Base-by-base conservation (phyloP, 805 yeast species). In the Danielozyma ontarioensis region DNA sequence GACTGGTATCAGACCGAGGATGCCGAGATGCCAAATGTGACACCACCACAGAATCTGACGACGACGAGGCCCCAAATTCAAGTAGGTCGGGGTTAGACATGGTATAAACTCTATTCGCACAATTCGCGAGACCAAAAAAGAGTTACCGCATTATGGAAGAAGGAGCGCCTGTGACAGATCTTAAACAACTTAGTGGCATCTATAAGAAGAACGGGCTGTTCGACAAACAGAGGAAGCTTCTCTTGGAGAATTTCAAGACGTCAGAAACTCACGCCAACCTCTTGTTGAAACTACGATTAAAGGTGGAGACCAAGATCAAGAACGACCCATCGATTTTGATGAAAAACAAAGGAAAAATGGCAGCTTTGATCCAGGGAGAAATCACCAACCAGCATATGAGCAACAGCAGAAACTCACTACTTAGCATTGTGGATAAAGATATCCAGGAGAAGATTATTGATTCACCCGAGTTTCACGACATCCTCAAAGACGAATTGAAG, bases 341-440 rank as follows among this genome's bases (percentile, higher is more conserved):
- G 41, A 62, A 71, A 44, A 74, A 73, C 49, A 68, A 62, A 33
- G 78, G 77, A 2, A 70, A 65, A 30, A 57, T 70, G 47, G 70
- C 69, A 0, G 79, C 79, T 0, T 48, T 74, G 37, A 67, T 74
- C 2, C 78, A 74, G 42, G 75, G 78, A 2, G 71, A 68, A 23
- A 62, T 74, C 29, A 60, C 71, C 33, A 47, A 48, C 39, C 48
- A 53, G 31, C 55, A 51, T 31, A 27, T 37, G 35, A 43, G 29
- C 35, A 14, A 18, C 45, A 8, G 28, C 44, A 4, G 48, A 46
- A 10, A 35, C 39, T 25, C 40, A n/a, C 42, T 67, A 13, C 43
- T 67, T 17, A 56, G 60, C 31, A 63, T 66, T 16, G 70, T 66
- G 12, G 72, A 67, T 34, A 62, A 59, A 36, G 72, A 63, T 38